Evolutionary conservation across 345 rosid species (phyloP), one percentile per base, ranked within the genome.

Genomic region (Arabis hirsuta): DNA sequence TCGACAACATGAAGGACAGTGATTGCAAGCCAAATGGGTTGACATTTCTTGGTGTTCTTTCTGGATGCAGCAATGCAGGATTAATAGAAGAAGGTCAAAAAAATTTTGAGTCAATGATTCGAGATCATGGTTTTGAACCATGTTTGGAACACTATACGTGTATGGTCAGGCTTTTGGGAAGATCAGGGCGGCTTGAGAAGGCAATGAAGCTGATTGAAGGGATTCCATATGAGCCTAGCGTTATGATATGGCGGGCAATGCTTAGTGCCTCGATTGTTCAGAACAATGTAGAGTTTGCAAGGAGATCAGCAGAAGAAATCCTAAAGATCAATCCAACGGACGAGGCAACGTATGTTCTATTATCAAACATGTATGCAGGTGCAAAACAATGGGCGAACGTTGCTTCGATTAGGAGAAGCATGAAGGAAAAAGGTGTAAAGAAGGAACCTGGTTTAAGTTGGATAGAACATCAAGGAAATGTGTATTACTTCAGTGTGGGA

Each of bases 381-480:
- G 86, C 88, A 58, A 81, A 83, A 77, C 82, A 77, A 47, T 90
- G 99, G 97, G 73, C 55, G 42, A 71, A 81, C 53, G 97, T 87
- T 4, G 87, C 82, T n/a, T 80, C 76, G 48, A 62, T 90, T 60
- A 86, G 99, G 73, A 86, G 80, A 65, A 81, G 57, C 69, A 95
- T 91, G 97, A 86, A 80, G 75, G 76, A 63, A 61, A 85, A 74
- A 12, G 92, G 96, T 62, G 80, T 95, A 16, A 91, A 81, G 78
- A 91, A 95, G 80, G 88, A 86, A 62, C 93, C 90, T 0, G 99
- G 99, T 44, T 53, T 95, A 72, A 95, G 97, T 80, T 95, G 97
- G 99, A 64, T 88, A 45, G 99, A 88, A 72, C 81, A 75, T 82
- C 82, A 88, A 71, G 93, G 97, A 3, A 67, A 64, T 2, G 82